Conservation (phyloP, 139 green algal genomes). For the Prasinococcaceae sp. region DNA sequence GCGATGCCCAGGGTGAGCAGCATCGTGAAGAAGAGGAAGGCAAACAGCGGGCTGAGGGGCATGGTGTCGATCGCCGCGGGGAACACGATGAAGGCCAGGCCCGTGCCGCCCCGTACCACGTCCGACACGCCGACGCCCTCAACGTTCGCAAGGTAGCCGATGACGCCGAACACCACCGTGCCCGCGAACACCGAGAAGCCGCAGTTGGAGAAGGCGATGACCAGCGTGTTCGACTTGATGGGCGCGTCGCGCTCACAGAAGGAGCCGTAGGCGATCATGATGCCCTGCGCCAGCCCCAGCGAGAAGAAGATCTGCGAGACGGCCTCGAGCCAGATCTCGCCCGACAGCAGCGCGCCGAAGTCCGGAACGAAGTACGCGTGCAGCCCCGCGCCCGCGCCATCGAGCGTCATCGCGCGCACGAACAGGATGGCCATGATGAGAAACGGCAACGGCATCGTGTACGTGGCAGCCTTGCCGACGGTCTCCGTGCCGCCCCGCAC, state of each 20-base stretch:
- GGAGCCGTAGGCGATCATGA: conserved; percentile 5
- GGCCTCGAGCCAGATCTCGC: conserved; percentile 5
- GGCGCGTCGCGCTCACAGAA: background rate
- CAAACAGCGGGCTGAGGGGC: background rate
- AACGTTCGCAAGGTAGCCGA: conserved; percentile 2
- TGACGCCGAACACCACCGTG: conserved; percentile 4
- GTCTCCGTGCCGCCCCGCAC: background rate
- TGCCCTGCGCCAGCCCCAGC: background rate
- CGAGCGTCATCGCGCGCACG: background rate
- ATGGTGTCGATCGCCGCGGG: conserved; percentile 4
- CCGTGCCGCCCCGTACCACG: background rate
- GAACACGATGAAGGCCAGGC: conserved; percentile 8
- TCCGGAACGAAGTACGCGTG: background rate
- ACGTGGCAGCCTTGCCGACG: background rate
- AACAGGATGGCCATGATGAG: conserved; percentile 1
- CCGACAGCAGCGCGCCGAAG: background rate
- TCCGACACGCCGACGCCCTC: conserved; percentile 1
- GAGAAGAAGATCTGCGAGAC: conserved; percentile 8
- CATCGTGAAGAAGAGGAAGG: conserved; percentile 4
- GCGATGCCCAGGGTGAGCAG: background rate
- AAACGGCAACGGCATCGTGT: background rate
- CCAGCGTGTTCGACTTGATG: background rate
- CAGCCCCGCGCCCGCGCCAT: conserved; percentile 4
- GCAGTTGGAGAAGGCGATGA: conserved; percentile 2
- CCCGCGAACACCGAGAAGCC: background rate